Evolutionary conservation across 2,329 filamentous ascomycete species (phyloP).

Genomic region (Triangularia verruculosa): DNA sequence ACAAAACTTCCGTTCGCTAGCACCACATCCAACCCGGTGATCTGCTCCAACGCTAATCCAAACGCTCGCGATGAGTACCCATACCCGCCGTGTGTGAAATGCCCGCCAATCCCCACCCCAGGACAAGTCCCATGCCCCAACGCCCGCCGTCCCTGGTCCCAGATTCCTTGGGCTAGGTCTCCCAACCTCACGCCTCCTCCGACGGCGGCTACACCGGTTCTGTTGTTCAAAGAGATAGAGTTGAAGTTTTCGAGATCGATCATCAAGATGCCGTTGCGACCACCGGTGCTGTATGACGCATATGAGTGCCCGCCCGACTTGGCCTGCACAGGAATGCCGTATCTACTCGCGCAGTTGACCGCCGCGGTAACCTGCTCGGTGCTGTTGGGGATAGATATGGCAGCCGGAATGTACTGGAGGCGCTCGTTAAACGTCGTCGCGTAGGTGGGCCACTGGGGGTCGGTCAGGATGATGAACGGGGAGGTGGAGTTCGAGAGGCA

Average conservation of each 20-base stretch:
- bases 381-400: conserved; percentile 34
- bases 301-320: conserved; percentile 54
- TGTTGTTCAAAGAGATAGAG: conserved; percentile 32
- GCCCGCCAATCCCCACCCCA: conserved; percentile 44
- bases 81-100: conserved; percentile 46
- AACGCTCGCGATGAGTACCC: conserved; percentile 45
- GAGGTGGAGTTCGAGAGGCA: conserved; percentile 2
- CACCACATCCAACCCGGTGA: conserved; percentile 48
- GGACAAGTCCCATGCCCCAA: conserved; percentile 45
- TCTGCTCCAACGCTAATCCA: conserved; percentile 50
- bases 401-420: conserved; percentile 32
- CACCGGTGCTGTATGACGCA: conserved; percentile 46
- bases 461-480: conserved; percentile 2
- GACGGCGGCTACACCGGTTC: conserved; percentile 35
- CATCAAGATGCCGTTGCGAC: conserved; percentile 40
- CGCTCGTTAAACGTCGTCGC: conserved; percentile 34
- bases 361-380: conserved; percentile 42
- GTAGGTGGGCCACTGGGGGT: conserved; percentile 9
- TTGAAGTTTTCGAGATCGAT: conserved; percentile 41
- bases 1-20: conserved; percentile 33
- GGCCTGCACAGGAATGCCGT: conserved; percentile 47
- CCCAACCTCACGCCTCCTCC: conserved; percentile 43
- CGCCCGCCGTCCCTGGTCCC: conserved; percentile 35
- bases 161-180: conserved; percentile 39
- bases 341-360: conserved; percentile 43